Percentiles rank a stretch among this genome's conserved stretches.
phyloP scores from a whole-genome alignment of 352 stramenopile species.

The Pythium guiyangense region DNA sequence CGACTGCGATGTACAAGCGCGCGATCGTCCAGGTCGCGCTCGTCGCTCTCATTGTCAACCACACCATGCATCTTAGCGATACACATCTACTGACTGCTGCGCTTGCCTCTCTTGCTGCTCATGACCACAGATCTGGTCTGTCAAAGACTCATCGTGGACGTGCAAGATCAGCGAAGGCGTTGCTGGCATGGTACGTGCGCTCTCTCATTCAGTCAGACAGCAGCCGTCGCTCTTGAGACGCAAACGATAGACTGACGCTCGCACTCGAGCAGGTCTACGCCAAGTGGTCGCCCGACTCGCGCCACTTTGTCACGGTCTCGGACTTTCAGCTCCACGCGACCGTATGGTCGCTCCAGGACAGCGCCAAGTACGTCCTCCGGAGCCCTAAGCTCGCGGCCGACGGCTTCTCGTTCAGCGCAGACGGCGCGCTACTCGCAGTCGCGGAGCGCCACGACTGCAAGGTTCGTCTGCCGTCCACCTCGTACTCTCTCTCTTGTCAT shows the following conservation, averaged over 20 bases:
- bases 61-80: too few relatives aligned
- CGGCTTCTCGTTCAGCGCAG: slow-evolving; percentile 59
- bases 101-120: too few relatives aligned
- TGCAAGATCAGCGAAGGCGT: slow-evolving; percentile 78
- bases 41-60: too few relatives aligned
- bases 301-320: slow-evolving; percentile 74
- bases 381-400: slow-evolving; percentile 65
- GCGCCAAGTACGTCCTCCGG: slow-evolving; percentile 53
- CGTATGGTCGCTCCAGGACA: slow-evolving; percentile 72
- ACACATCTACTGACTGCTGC: too few relatives aligned
- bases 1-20: slow-evolving; percentile 61
- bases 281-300: slow-evolving; percentile 53
- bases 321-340: slow-evolving; percentile 83
- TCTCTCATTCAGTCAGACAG: too few relatives aligned
- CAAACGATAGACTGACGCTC: too few relatives aligned
- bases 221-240: too few relatives aligned
- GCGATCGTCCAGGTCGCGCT: slow-evolving; percentile 23
- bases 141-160: slow-evolving; percentile 55
- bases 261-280: slow-evolving; percentile 16
- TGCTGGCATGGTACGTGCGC: slow-evolving; percentile 39
- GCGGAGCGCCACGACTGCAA: slow-evolving; percentile 77
- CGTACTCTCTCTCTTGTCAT: not conserved
- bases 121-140: slow-evolving; percentile 42
- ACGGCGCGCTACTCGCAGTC: slow-evolving; percentile 56
- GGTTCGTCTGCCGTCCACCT: slow-evolving; percentile 3